A percentile compares a stretch with the other conserved stretches of the same genome.
phyloP scores from a whole-genome alignment of 2,329 filamentous ascomycete species.

The Colletotrichum tamarilloi region DNA sequence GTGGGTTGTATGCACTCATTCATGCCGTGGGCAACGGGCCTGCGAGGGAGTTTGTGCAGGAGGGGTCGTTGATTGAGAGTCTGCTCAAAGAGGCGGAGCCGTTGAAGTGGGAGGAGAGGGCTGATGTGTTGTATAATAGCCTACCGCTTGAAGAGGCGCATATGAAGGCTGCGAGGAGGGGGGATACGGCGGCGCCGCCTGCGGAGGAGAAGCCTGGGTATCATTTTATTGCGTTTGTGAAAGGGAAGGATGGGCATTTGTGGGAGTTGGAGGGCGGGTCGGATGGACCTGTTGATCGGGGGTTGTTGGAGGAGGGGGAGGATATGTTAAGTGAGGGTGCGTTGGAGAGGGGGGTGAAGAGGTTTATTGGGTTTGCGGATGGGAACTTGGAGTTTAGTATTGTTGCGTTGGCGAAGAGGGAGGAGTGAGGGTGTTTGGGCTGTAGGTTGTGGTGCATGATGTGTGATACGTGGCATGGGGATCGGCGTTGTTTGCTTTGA shows the following conservation, averaged over 20 bases:
- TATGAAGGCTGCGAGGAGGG: slow-evolving; percentile 73
- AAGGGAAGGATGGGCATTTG: slow-evolving; percentile 69
- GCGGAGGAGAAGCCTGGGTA: slow-evolving; percentile 73
- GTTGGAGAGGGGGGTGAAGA: slow-evolving; percentile 67
- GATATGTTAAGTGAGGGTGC: slow-evolving; percentile 75
- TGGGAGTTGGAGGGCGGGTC: slow-evolving; percentile 85
- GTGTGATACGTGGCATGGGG: background rate
- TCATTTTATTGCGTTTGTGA: slow-evolving; percentile 87
- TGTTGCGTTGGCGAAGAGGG: slow-evolving; percentile 46
- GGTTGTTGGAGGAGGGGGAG: slow-evolving; percentile 63
- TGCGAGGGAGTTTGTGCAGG: slow-evolving; percentile 63
- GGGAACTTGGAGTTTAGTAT: slow-evolving; percentile 53
- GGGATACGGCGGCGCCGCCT: slow-evolving; percentile 73
- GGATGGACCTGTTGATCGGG: slow-evolving; percentile 78
- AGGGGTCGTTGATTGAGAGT: slow-evolving; percentile 64
- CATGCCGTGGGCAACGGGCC: slow-evolving; percentile 79
- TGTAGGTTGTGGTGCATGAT: too few species aligned
- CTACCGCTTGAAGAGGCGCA: slow-evolving; percentile 78
- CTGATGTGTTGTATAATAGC: slow-evolving; percentile 77
- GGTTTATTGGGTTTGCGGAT: slow-evolving; percentile 51
- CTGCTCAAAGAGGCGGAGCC: slow-evolving; percentile 73
- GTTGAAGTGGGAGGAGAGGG: slow-evolving; percentile 69
- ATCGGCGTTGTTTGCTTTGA: background rate
- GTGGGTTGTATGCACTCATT: slow-evolving; percentile 81
- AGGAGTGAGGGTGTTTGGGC: background rate